Evolutionary conservation across 2,329 filamentous ascomycete genomes (phyloP).

Genomic region (Ophiostoma sp.): DNA sequence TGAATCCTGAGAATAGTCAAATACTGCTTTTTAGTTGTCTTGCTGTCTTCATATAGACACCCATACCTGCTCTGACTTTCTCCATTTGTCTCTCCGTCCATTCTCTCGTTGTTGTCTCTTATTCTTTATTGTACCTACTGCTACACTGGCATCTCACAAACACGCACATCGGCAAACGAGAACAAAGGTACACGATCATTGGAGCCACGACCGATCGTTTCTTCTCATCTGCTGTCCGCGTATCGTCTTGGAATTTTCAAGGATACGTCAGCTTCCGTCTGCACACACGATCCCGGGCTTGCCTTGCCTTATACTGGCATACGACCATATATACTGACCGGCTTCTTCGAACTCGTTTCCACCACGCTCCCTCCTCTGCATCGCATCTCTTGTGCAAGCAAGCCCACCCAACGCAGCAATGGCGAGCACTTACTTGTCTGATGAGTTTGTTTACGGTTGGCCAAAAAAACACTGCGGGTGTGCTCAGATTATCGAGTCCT

Average conservation of each 20-base stretch:
- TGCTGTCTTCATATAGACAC: background rate
- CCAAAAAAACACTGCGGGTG: conserved; percentile 25
- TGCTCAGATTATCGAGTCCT: conserved; percentile 23
- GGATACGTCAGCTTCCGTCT: background rate
- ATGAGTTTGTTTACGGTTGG: conserved; percentile 26
- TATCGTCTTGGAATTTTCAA: background rate
- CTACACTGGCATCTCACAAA: background rate
- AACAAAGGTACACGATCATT: background rate
- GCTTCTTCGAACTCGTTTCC: background rate
- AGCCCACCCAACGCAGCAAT: conserved; percentile 10
- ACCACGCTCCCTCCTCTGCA: background rate
- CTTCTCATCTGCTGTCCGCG: background rate
- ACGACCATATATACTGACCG: background rate
- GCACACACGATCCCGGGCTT: background rate
- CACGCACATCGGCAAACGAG: background rate
- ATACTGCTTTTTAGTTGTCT: no score
- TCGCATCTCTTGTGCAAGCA: background rate
- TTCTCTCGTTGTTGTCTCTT: background rate
- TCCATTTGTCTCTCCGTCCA: no score
- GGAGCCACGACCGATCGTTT: background rate
- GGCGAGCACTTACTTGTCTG: background rate
- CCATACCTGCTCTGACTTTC: no score
- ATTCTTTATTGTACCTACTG: background rate
- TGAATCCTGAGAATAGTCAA: no score
- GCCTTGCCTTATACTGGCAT: no score